phyloP scores from a whole-genome alignment of 371 early-diverging fungal genomes.

The Rhizopus sp. region DNA sequence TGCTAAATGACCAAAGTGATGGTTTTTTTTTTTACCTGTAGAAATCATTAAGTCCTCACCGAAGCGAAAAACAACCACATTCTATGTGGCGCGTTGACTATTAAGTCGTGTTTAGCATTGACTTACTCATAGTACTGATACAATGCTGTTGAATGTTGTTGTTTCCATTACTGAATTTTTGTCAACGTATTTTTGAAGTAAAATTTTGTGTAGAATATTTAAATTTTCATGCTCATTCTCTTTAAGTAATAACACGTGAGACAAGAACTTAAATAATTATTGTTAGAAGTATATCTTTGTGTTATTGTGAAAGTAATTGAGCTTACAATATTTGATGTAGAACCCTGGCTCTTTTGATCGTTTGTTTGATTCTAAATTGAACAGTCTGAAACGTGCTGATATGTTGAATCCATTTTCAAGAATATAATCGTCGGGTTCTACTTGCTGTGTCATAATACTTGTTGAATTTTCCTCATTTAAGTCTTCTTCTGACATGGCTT shows the following conservation, averaged over 20 bases:
- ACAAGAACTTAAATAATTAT: constrained; percentile 12
- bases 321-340: constrained; percentile 9
- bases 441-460: constrained; percentile 5
- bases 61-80: too few relatives aligned
- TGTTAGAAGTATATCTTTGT: constrained; percentile 11
- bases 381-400: constrained; percentile 12
- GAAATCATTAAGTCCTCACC: too few relatives aligned
- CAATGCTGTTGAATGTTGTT: constrained; percentile 7
- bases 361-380: constrained; percentile 8
- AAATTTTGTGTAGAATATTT: constrained; percentile 9
- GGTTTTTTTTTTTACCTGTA: too few relatives aligned
- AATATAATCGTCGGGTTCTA: constrained; percentile 12
- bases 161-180: constrained; percentile 5
- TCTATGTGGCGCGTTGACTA: too few relatives aligned
- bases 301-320: constrained; percentile 8
- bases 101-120: constrained; percentile 14
- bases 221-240: constrained; percentile 14
- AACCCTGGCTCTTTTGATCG: constrained; percentile 9
- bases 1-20: too few relatives aligned
- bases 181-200: constrained; percentile 6
- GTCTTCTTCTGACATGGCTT: constrained; percentile 8
- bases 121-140: constrained; percentile 4
- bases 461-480: constrained; percentile 12
- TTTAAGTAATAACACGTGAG: constrained; percentile 9
- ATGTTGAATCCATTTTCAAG: constrained; percentile 11